phyloP scores from a whole-genome alignment of 257 asterid species.

The Henckelia pumila region DNA sequence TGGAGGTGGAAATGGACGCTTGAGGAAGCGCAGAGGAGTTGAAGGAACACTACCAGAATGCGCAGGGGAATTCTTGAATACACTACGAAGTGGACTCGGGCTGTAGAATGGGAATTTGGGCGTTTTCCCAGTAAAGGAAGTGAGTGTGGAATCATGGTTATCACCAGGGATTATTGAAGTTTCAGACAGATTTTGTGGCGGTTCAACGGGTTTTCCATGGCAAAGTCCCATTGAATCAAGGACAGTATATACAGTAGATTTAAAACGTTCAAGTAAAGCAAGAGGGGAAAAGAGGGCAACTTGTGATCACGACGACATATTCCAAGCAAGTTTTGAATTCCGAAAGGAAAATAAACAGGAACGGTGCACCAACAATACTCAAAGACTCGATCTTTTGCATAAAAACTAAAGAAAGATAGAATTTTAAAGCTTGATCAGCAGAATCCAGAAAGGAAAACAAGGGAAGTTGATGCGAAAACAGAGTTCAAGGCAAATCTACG shows the following conservation, averaged over 20 bases:
- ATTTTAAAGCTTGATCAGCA: slow-evolving; percentile 41
- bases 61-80: slow-evolving; percentile 50
- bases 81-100: slow-evolving; percentile 54
- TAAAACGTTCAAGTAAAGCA: slow-evolving; percentile 8
- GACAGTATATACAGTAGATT: slow-evolving; percentile 27
- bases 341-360: background rate
- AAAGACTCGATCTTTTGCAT: slow-evolving; percentile 7
- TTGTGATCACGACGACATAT: background rate
- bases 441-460: slow-evolving; percentile 34
- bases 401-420: slow-evolving; percentile 26
- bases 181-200: slow-evolving; percentile 55
- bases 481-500: slow-evolving; percentile 27
- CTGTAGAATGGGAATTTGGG: slow-evolving; percentile 87
- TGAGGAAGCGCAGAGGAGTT: slow-evolving; percentile 77
- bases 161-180: slow-evolving; percentile 46
- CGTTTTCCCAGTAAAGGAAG: slow-evolving; percentile 66
- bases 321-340: background rate
- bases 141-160: slow-evolving; percentile 43
- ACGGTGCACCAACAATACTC: background rate
- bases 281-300: background rate
- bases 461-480: slow-evolving; percentile 26
- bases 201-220: slow-evolving; percentile 79
- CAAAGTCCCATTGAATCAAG: slow-evolving; percentile 88
- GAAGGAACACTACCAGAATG: slow-evolving; percentile 59
- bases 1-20: slow-evolving; percentile 92